These are phyloP conservation scores for Hyaloscypha variabilis DNA, from an alignment of 495 filamentous ascomycete species.

Conservation along the genomic window DNA sequence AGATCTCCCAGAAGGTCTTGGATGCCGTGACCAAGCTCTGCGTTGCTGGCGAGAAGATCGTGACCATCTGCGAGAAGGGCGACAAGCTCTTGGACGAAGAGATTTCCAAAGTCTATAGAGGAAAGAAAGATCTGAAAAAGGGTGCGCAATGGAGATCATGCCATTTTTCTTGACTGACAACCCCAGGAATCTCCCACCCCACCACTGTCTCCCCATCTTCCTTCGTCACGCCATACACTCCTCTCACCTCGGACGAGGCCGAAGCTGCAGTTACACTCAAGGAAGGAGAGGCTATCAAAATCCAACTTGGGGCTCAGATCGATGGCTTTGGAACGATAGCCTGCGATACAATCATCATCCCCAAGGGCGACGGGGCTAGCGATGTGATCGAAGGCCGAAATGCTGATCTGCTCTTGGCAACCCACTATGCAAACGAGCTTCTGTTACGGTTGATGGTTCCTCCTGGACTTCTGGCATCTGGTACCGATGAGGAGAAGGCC, in stretches of 20 bases:
- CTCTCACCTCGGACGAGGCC: constrained; percentile 78
- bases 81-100: constrained; percentile 95
- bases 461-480: constrained; percentile 77
- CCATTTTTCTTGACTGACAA: constrained; percentile 10
- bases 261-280: constrained; percentile 81
- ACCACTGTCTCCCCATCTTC: constrained; percentile 94
- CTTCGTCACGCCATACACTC: constrained; percentile 96
- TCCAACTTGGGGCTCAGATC: constrained; percentile 96
- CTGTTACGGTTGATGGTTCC: constrained; percentile 89
- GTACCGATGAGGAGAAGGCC: constrained; percentile 91
- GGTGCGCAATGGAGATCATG: constrained; percentile 43
- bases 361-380: constrained; percentile 54
- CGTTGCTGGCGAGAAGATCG: constrained; percentile 84
- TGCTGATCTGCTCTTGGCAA: constrained; percentile 88
- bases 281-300: constrained; percentile 85
- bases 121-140: constrained; percentile 87
- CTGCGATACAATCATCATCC: constrained; percentile 85
- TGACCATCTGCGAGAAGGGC: constrained; percentile 91
- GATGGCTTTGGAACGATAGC: constrained; percentile 97
- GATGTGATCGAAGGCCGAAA: constrained; percentile 68
- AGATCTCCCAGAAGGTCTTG: constrained; percentile 93
- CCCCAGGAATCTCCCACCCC: constrained; percentile 60
- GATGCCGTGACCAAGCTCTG: constrained; percentile 83
- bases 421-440: constrained; percentile 93
- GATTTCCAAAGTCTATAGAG: constrained; percentile 93